Evolutionary conservation across 441 rosid genomes (phyloP).

Genomic region (Biscutella laevigata): DNA sequence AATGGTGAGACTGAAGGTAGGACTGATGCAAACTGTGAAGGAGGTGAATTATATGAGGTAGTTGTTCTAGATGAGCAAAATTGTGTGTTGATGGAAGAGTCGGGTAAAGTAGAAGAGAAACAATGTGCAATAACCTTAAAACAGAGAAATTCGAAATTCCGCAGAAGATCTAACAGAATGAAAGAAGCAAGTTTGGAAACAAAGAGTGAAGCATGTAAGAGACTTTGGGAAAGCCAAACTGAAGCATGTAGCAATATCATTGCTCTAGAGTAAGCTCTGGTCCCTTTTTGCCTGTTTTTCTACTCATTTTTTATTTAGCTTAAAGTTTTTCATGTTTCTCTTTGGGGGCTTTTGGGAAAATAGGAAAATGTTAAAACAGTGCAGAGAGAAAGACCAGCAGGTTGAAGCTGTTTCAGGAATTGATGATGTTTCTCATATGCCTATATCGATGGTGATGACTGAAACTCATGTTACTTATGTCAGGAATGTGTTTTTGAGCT

Average conservation of each 20-base stretch:
- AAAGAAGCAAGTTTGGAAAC: conserved; percentile 16
- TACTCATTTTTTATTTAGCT: neutral
- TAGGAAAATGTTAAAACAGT: conserved; percentile 20
- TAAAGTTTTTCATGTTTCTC: neutral
- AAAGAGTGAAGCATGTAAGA: conserved; percentile 18
- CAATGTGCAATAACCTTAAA: neutral
- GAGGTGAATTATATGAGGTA: conserved; percentile 7
- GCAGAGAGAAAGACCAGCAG: conserved; percentile 21
- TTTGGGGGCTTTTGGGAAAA: neutral
- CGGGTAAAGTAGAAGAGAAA: conserved; percentile 13
- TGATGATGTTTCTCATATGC: conserved; percentile 15
- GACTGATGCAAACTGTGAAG: conserved; percentile 11
- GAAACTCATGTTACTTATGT: neutral
- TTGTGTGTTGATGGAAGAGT: conserved; percentile 10
- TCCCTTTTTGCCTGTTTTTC: neutral
- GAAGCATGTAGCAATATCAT: conserved; percentile 18
- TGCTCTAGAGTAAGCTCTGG: conserved; percentile 19
- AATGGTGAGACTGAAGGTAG: conserved; percentile 1
- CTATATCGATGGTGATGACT: conserved; percentile 20
- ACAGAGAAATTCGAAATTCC: neutral
- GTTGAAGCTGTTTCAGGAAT: conserved; percentile 2
- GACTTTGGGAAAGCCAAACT: conserved; percentile 16
- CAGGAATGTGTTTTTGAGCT: neutral
- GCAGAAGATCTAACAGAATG: neutral
- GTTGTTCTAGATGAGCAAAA: conserved; percentile 4